These are phyloP conservation scores for Candida golubevii DNA, from an alignment of 805 yeast genomes.

Conservation along the genomic window DNA sequence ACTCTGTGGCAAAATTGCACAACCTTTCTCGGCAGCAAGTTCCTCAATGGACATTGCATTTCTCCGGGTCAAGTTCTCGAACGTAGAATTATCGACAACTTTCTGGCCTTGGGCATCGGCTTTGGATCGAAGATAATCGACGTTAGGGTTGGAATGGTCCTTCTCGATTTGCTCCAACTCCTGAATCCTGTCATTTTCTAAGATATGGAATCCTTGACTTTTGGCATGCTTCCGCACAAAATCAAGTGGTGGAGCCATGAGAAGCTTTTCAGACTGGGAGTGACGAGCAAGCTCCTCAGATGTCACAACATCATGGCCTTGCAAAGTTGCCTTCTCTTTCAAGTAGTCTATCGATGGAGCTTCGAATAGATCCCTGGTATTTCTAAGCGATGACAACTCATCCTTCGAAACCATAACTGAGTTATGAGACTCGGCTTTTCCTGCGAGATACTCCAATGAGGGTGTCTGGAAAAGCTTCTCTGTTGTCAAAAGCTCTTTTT, in stretches of 20 bases:
- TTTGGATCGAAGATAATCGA: slow-evolving; percentile 5
- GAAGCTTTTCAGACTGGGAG: slow-evolving; percentile 2
- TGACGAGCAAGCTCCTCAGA: slow-evolving; percentile 2
- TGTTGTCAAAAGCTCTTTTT: background rate
- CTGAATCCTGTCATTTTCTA: slow-evolving; percentile 9
- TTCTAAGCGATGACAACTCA: slow-evolving; percentile 2
- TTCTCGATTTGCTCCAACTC: slow-evolving; percentile 5
- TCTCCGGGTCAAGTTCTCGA: background rate
- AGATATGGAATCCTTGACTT: slow-evolving; percentile 21
- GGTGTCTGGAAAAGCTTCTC: slow-evolving; percentile 7
- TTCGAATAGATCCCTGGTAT: slow-evolving; percentile 1
- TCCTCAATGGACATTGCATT: slow-evolving; percentile 4
- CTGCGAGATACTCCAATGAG: slow-evolving; percentile 4
- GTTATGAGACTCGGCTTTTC: background rate
- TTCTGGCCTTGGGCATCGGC: slow-evolving; percentile 3
- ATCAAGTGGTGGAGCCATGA: slow-evolving; percentile 16
- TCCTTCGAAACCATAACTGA: slow-evolving; percentile 2
- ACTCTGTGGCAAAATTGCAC: slow-evolving; percentile 2
- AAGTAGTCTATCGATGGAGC: slow-evolving; percentile 11
- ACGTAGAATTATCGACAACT: slow-evolving; percentile 1
- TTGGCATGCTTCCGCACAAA: slow-evolving; percentile 21
- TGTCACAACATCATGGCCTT: slow-evolving; percentile 4
- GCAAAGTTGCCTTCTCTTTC: slow-evolving; percentile 4
- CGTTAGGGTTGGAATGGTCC: slow-evolving; percentile 1
- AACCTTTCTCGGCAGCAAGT: slow-evolving; percentile 10